A percentile compares a stretch with the other conserved stretches of the same genome.
phyloP scores from a whole-genome alignment of 176 grass and related monocot species.

The Panicum miliaceum region DNA sequence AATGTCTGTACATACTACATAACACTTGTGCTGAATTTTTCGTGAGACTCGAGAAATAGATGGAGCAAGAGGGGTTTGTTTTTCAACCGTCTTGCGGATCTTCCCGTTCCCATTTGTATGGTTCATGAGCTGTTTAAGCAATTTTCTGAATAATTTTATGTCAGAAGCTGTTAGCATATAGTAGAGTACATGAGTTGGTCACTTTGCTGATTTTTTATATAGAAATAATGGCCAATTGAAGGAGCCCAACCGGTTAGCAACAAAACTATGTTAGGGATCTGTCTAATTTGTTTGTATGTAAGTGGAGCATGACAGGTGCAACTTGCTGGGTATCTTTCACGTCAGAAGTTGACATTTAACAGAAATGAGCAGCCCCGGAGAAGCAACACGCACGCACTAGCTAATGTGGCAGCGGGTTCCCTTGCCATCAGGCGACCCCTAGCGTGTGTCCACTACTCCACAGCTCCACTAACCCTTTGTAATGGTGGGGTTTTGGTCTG shows the following conservation, averaged over 20 bases:
- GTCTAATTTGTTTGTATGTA: slow-evolving; percentile 10
- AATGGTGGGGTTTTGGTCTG: slow-evolving; percentile 11
- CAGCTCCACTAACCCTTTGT: slow-evolving; percentile 8
- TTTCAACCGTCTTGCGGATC: neutral
- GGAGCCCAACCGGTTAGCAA: slow-evolving; percentile 13
- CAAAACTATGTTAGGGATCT: neutral
- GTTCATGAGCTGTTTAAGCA: neutral
- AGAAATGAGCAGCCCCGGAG: slow-evolving; percentile 39
- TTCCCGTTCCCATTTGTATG: neutral
- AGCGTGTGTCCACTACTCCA: slow-evolving; percentile 34
- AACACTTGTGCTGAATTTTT: slow-evolving; percentile 33
- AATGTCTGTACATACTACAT: slow-evolving; percentile 38
- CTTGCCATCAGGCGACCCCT: slow-evolving; percentile 30
- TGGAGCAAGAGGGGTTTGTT: slow-evolving; percentile 62
- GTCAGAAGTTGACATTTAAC: slow-evolving; percentile 59
- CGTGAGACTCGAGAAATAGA: slow-evolving; percentile 8
- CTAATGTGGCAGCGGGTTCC: neutral
- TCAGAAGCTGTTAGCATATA: neutral
- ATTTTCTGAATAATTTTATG: slow-evolving; percentile 5
- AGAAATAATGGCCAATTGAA: slow-evolving; percentile 25
- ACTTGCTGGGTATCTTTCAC: slow-evolving; percentile 51
- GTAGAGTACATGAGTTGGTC: neutral
- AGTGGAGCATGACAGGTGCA: slow-evolving; percentile 33
- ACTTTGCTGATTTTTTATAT: neutral
- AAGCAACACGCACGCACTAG: slow-evolving; percentile 40